phyloP scores from a whole-genome alignment of 2,329 filamentous ascomycete genomes.

The Capronia epimyces region DNA sequence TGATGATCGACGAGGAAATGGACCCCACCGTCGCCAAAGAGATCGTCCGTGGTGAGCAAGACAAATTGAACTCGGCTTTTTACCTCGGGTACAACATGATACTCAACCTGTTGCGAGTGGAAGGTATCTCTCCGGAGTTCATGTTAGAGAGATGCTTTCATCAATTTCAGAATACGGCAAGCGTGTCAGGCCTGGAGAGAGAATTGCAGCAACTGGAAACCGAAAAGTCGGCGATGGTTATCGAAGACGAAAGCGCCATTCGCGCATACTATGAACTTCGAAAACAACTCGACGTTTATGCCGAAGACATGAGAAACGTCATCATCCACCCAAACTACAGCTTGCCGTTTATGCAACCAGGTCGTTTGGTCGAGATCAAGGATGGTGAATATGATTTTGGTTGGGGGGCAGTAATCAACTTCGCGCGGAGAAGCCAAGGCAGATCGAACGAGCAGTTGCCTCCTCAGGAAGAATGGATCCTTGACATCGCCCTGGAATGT shows the following conservation, averaged over 20 bases:
- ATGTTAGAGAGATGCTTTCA: slow-evolving; percentile 99
- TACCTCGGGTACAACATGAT: slow-evolving; percentile 99
- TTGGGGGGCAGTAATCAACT: slow-evolving; percentile 85
- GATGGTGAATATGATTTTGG: slow-evolving; percentile 77
- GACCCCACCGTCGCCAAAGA: slow-evolving; percentile 89
- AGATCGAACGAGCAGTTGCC: slow-evolving; percentile 64
- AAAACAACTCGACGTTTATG: slow-evolving; percentile 75
- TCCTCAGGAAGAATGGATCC: slow-evolving; percentile 71
- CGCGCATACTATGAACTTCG: slow-evolving; percentile 91
- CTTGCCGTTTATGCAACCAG: slow-evolving; percentile 74
- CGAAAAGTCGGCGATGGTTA: slow-evolving; percentile 65
- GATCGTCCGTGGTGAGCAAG: slow-evolving; percentile 93
- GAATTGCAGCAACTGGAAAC: slow-evolving; percentile 73
- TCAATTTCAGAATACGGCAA: slow-evolving; percentile 94
- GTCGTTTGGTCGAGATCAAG: slow-evolving; percentile 82
- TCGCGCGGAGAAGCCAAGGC: slow-evolving; percentile 57
- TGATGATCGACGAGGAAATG: slow-evolving; percentile 98
- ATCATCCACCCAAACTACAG: slow-evolving; percentile 89
- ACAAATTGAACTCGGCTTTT: slow-evolving; percentile 95
- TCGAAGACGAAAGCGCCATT: slow-evolving; percentile 79
- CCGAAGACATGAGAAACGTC: slow-evolving; percentile 82
- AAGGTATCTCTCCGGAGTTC: slow-evolving; percentile 96
- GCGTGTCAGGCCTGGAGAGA: slow-evolving; percentile 76
- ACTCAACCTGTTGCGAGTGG: slow-evolving; percentile 90
- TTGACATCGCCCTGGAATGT: slow-evolving; percentile 72